Percentiles rank a stretch among this genome's conserved stretches.
phyloP scores from a whole-genome alignment of 495 filamentous ascomycete species.

The Hypoxylon trugodes region DNA sequence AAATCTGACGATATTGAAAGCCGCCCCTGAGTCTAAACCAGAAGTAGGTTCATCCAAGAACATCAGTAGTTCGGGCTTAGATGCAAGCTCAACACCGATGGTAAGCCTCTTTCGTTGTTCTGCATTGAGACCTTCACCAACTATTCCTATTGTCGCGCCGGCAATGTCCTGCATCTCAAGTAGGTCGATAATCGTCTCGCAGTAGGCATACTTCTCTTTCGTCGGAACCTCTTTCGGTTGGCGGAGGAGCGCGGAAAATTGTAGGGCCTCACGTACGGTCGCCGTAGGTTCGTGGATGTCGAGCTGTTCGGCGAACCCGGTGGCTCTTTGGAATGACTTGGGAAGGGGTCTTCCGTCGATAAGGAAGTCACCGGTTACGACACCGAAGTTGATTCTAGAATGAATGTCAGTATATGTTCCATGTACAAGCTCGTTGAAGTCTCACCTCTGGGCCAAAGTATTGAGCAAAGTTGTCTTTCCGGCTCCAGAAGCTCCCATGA shows the following conservation, averaged over 20 bases:
- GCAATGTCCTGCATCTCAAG: slow-evolving; percentile 79
- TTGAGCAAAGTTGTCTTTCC: slow-evolving; percentile 61
- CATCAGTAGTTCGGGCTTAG: slow-evolving; percentile 75
- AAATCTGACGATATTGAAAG: slow-evolving; percentile 71
- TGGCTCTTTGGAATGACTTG: slow-evolving; percentile 78
- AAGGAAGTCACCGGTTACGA: slow-evolving; percentile 67
- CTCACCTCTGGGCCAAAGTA: slow-evolving; percentile 74
- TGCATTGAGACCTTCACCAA: slow-evolving; percentile 80
- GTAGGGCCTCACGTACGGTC: slow-evolving; percentile 76
- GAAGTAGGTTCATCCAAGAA: slow-evolving; percentile 82
- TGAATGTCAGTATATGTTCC: slow-evolving; percentile 30
- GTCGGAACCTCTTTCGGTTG: slow-evolving; percentile 68
- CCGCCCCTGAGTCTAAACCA: slow-evolving; percentile 70
- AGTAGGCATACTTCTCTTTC: slow-evolving; percentile 74
- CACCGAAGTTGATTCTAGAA: slow-evolving; percentile 32
- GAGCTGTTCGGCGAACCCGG: slow-evolving; percentile 89
- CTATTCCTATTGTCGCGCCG: slow-evolving; percentile 76
- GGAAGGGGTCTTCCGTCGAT: slow-evolving; percentile 73
- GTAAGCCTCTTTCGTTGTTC: slow-evolving; percentile 81
- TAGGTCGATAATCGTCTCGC: slow-evolving; percentile 79
- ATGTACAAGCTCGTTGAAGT: slow-evolving; percentile 62
- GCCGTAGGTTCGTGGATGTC: slow-evolving; percentile 80
- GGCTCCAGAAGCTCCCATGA: slow-evolving; percentile 60
- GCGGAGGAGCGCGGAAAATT: slow-evolving; percentile 74
- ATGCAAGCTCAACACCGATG: slow-evolving; percentile 80